phyloP scores from a whole-genome alignment of 129 eudicot species.

The Centaurea solstitialis region DNA sequence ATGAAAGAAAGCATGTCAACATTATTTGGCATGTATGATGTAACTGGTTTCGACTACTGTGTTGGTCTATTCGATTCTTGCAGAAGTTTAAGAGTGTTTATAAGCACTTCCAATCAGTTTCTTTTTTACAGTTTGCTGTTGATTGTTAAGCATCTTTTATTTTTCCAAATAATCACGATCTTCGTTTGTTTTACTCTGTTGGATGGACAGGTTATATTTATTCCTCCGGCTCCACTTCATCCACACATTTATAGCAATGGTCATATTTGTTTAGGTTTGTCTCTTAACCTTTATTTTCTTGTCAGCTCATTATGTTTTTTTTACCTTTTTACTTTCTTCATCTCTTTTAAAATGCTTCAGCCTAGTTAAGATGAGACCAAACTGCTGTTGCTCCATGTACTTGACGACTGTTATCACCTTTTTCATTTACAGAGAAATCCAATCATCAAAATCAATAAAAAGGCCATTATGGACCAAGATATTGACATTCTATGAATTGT shows the following conservation, averaged over 20 bases:
- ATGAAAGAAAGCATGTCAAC: background rate
- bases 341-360: background rate
- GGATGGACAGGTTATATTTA: conserved; percentile 64
- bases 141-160: background rate
- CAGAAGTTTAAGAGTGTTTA: background rate
- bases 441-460: no score
- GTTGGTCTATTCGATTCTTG: conserved; percentile 1
- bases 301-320: background rate
- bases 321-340: background rate
- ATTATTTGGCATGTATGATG: background rate
- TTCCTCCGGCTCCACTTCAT: conserved; percentile 79
- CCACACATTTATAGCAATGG: conserved; percentile 95
- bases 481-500: background rate
- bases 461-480: no score
- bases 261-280: conserved; percentile 84
- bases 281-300: background rate
- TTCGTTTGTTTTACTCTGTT: conserved; percentile 23
- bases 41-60: background rate
- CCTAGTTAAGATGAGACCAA: conserved; percentile 7
- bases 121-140: background rate
- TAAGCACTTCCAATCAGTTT: background rate
- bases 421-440: no score
- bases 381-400: background rate
- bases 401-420: background rate
- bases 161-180: background rate